Percentiles rank a stretch among this genome's conserved stretches.
Evolutionary conservation across 257 asterid genomes (phyloP).

Genomic region (Cordia subcordata): DNA sequence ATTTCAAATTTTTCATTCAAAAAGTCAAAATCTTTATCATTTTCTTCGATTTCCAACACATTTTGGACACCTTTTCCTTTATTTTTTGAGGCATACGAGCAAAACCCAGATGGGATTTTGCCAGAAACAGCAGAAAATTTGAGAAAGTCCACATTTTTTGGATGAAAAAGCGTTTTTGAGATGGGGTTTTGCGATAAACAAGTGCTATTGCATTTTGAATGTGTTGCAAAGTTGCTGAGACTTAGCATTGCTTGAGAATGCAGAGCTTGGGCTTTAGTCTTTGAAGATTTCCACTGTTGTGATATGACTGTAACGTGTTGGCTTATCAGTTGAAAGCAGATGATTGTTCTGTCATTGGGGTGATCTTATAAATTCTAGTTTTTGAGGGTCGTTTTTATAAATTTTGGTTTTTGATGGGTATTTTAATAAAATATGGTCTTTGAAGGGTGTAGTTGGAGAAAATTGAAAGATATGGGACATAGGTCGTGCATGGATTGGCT

Average conservation of each 20-base stretch:
- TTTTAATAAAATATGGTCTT: too few species aligned
- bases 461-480: too few species aligned
- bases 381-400: too few species aligned
- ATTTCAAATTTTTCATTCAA: constrained; percentile 31
- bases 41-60: constrained; percentile 33
- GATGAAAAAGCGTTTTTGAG: constrained; percentile 1
- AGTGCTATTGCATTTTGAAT: neutral
- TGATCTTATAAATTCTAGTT: neutral
- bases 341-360: neutral
- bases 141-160: neutral
- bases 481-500: too few species aligned
- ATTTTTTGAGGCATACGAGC: constrained; percentile 31
- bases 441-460: too few species aligned
- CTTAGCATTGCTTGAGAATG: constrained; percentile 1
- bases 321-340: neutral
- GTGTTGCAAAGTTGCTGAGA: neutral
- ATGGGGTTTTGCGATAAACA: neutral
- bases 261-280: neutral
- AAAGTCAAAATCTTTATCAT: constrained; percentile 9
- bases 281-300: too few species aligned
- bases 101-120: constrained; percentile 24
- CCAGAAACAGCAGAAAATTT: neutral
- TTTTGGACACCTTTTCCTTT: constrained; percentile 23
- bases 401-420: too few species aligned
- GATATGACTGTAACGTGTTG: neutral